Base-by-base conservation (phyloP, 176 grass and related monocot species). In the Lolium multiflorum region DNA sequence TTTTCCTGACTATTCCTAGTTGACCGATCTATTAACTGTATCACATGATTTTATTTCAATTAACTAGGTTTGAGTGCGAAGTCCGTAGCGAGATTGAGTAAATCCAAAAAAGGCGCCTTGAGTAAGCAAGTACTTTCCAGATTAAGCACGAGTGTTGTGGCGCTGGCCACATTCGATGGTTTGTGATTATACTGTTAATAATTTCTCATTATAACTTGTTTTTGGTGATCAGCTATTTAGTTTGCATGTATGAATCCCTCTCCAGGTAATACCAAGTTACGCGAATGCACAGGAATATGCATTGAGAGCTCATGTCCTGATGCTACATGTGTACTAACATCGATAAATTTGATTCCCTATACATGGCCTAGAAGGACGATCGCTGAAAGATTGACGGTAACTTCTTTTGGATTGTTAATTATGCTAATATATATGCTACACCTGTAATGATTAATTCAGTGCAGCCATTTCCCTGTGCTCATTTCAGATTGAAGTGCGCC, bases 291-390 rank as follows among this genome's bases (percentile, higher is more conserved):
- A 35, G 31, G 31, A 35, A 35, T 35, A 35, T 35, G 31, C 31
- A 35, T 35, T 35, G 31, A 35, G 31, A 35, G 31, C 31, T 35
- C 31, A 35, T 35, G 31, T 35, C 3, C 31, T 35, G 31, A 35
- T 35, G 31, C 31, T 35, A 35, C 31, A 3, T 35, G 20, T 70
- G 41, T 35, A 37, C 37, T 70, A 37, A 70, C 66, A 70, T 70
- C 66, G 66, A 41, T 70, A 70, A 70, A 70, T 20, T 70, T 70
- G 66, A 70, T 70, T 70, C 66, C 66, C 17, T 9, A 70, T 70
- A 70, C 66, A 41, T 70, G 37, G 17, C 16, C 7, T 10, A 4
- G 35, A 20, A 4, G 9, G 66, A 70, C 39, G 17, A 41, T 70
- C 35, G 41, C 17, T 41, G 66, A 70, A 70, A 68, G 31, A 39